Conservation (phyloP, 2,329 filamentous ascomycete species). For the Myriangium duriaei region DNA sequence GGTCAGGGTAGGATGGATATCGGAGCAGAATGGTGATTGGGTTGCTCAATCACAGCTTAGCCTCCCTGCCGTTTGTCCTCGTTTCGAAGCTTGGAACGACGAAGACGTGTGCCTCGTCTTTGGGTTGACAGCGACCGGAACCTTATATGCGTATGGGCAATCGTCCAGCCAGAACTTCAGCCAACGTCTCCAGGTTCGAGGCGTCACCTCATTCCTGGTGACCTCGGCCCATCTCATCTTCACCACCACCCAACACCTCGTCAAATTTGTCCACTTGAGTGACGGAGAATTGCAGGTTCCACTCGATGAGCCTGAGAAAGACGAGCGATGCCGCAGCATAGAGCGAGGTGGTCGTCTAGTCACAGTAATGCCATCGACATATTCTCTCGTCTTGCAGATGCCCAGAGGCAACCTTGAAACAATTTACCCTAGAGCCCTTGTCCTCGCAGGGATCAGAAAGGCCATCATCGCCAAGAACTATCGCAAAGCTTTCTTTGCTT, state of each 20-base stretch:
- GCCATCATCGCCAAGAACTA: constrained; percentile 75
- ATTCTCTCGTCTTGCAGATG: constrained; percentile 84
- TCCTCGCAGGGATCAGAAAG: constrained; percentile 75
- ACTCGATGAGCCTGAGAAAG: constrained; percentile 74
- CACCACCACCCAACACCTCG: constrained; percentile 80
- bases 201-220: constrained; percentile 81
- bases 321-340: constrained; percentile 83
- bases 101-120: constrained; percentile 33
- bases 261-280: constrained; percentile 85
- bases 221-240: constrained; percentile 77
- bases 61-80: constrained; percentile 17
- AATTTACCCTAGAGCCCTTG: constrained; percentile 83
- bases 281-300: constrained; percentile 63
- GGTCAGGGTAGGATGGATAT: background rate
- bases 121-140: constrained; percentile 62
- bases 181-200: constrained; percentile 60
- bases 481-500: constrained; percentile 69
- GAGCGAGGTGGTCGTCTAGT: constrained; percentile 81
- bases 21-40: background rate
- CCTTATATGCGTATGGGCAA: constrained; percentile 49
- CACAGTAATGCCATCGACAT: constrained; percentile 77
- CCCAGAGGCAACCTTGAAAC: constrained; percentile 92
- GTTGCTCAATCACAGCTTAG: constrained; percentile 2
- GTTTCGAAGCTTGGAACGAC: constrained; percentile 23
- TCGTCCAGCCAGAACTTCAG: constrained; percentile 30